A percentile compares a stretch with the other conserved stretches of the same genome.
Evolutionary conservation across 2,329 filamentous ascomycete species (phyloP).

Genomic region (Diatrype stigma): DNA sequence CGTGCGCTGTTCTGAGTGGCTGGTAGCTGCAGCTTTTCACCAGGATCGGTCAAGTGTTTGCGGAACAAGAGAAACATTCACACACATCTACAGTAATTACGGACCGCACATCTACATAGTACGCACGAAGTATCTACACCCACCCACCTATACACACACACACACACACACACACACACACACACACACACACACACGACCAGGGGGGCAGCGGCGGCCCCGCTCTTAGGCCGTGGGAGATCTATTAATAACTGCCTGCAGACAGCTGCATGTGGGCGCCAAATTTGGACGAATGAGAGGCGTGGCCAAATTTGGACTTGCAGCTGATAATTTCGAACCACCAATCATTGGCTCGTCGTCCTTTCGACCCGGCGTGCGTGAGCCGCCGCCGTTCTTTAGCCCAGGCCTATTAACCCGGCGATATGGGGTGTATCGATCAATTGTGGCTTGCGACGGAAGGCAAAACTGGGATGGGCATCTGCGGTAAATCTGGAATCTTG

Average conservation of each 20-base stretch:
- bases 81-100: not conserved
- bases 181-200: slow-evolving; percentile 6
- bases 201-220: slow-evolving; percentile 5
- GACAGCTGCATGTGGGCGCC: slow-evolving; percentile 13
- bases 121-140: too few species aligned
- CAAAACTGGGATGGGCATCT: not conserved
- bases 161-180: too few species aligned
- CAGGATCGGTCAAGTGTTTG: slow-evolving; percentile 22
- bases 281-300: slow-evolving; percentile 1
- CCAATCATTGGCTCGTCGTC: slow-evolving; percentile 13
- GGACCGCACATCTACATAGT: too few species aligned
- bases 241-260: slow-evolving; percentile 23
- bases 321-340: slow-evolving; percentile 21
- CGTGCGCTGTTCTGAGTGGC: slow-evolving; percentile 18
- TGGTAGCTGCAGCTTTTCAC: slow-evolving; percentile 7
- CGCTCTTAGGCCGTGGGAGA: not conserved
- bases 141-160: too few species aligned
- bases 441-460: not conserved
- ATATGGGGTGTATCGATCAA: not conserved
- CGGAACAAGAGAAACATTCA: slow-evolving; percentile 24
- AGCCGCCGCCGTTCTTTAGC: not conserved
- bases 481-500: not conserved
- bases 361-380: not conserved
- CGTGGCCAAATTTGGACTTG: slow-evolving; percentile 1
- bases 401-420: not conserved